These are phyloP conservation scores for Garcia nutans DNA, from an alignment of 345 rosid species.

Conservation along the genomic window DNA sequence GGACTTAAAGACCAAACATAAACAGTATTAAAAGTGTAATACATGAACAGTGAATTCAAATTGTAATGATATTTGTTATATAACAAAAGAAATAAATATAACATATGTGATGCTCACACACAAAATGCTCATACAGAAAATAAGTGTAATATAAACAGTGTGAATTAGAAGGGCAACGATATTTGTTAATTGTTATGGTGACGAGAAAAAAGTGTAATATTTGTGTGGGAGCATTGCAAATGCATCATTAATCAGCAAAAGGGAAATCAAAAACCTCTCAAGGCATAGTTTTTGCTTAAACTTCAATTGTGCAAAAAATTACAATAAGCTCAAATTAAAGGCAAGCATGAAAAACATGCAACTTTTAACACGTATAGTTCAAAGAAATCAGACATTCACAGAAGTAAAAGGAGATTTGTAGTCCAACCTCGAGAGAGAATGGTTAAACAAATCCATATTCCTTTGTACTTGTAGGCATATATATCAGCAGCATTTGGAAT, in stretches of 20 bases:
- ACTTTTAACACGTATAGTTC: constrained; percentile 1
- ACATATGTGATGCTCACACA: too few species aligned
- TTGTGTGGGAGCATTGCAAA: not conserved
- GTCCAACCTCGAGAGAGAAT: constrained; percentile 87
- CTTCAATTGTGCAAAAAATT: not conserved
- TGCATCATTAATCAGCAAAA: not conserved
- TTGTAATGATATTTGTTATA: not conserved
- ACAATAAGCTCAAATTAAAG: not conserved
- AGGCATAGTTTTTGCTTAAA: not conserved
- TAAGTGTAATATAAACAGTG: too few species aligned
- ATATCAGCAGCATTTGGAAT: constrained; percentile 93
- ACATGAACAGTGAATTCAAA: too few species aligned
- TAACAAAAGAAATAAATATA: not conserved
- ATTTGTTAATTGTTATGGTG: too few species aligned
- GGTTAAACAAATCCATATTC: constrained; percentile 90
- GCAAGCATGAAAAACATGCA: constrained; percentile 1
- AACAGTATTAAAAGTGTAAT: too few species aligned
- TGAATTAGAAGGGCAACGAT: too few species aligned
- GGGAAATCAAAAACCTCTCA: not conserved
- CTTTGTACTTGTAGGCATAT: constrained; percentile 95
- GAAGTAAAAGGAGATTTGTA: constrained; percentile 12
- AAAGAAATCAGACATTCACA: not conserved
- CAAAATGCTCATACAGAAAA: too few species aligned
- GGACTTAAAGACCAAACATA: too few species aligned
- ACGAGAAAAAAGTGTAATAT: too few species aligned